These are phyloP conservation scores for Nothomitra cinnamomea DNA, from an alignment of 2,329 filamentous ascomycete species.

Conservation along the genomic window DNA sequence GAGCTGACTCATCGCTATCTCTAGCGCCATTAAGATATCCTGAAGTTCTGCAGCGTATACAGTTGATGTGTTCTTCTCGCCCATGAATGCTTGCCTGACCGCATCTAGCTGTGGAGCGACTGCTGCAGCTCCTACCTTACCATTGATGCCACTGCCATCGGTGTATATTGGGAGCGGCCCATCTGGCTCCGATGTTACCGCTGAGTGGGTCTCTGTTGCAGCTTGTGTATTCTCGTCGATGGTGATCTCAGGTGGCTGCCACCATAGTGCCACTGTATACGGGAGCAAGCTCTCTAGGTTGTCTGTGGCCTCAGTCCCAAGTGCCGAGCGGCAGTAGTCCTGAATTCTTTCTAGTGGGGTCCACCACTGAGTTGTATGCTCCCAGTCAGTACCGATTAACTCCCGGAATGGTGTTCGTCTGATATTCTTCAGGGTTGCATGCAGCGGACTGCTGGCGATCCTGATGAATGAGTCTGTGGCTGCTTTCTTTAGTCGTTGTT, in stretches of 20 bases:
- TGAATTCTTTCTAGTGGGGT: neutral
- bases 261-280: slow-evolving; percentile 7
- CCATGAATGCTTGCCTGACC: slow-evolving; percentile 7
- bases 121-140: slow-evolving; percentile 5
- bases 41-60: slow-evolving; percentile 13
- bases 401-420: neutral
- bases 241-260: slow-evolving; percentile 6
- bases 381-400: neutral
- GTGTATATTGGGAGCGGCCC: slow-evolving; percentile 7
- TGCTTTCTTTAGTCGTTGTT: slow-evolving; percentile 7
- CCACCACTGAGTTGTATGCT: neutral
- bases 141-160: slow-evolving; percentile 6
- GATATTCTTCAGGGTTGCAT: neutral
- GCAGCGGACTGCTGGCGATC: neutral
- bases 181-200: no score
- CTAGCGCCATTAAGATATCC: slow-evolving; percentile 9
- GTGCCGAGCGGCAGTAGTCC: neutral
- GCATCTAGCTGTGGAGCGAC: neutral
- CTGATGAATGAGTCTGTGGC: neutral
- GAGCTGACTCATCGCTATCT: no score
- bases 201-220: slow-evolving; percentile 4
- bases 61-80: slow-evolving; percentile 8
- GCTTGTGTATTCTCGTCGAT: slow-evolving; percentile 6
- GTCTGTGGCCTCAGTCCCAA: slow-evolving; percentile 5
- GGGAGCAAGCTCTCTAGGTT: slow-evolving; percentile 7